Evolutionary conservation across 306 rosid genomes (phyloP), one percentile per base, ranked within the genome.

Genomic region (Dryas alaskensis): DNA sequence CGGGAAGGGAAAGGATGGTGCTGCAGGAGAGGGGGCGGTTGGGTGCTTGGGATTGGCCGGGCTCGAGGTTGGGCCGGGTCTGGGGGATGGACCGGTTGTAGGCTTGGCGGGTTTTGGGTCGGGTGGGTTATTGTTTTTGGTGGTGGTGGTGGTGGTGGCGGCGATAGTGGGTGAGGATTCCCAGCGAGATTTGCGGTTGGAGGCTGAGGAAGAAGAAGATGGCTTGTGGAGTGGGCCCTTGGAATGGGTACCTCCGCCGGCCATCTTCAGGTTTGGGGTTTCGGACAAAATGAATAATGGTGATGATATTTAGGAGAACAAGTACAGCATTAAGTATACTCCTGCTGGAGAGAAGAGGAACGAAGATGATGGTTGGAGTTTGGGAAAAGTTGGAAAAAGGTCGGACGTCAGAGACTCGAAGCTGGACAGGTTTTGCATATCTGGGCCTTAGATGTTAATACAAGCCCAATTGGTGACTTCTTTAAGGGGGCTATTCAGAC

Each of bases 151-250:
- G 67, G 79, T 42, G 73, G 78, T 6, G 60, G 80, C 25, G 42
- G 54, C 0, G 47, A 47, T 10, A 67, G 39, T 16, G 70, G 70
- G 3, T 37, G 84, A 17, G 44, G 93, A 66, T 44, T 94, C 97
- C 97, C 97, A 94, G 8, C 96, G 96, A 45, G 97, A 84, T 83
- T 89, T 89, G 60, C 96, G 96, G 69, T 81, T 79, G 51, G 81
- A 65, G 60, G 86, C 80, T 25, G 92, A 55, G 76, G 88, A 60
- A 4, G 95, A 65, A 10, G 84, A 69, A 55, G 85, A 58, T 7
- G 86, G 82, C 51, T 79, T 89, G 62, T 66, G 79, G 13, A 72
- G 76, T 0, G 86, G 80, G 45, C 80, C 76, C 65, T 82, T 90
- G 47, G 83, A 76, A 61, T 74, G 76, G 80, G 82, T 83, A 47